Evolutionary conservation across 192 early-diverging fungal genomes (phyloP), one percentile per base, ranked within the genome.

Genomic region (Coemansia sp.): DNA sequence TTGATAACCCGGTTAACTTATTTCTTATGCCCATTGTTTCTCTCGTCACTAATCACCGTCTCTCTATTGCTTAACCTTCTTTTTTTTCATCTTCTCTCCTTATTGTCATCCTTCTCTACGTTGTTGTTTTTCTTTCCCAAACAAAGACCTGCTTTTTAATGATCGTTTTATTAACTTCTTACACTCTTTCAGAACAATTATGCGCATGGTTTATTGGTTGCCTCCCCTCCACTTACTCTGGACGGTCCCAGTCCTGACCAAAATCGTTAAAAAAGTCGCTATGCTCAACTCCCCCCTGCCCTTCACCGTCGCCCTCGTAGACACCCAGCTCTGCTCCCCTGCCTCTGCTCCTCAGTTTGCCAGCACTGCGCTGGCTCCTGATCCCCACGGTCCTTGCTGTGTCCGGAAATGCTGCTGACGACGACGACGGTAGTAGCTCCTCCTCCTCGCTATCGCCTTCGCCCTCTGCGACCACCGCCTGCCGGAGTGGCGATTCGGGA

Each of bases 231-330:
- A 32, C 32, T 56, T 63, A 77, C 41, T 64, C 18, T 1, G 61
- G 37, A n/a, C 18, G 51, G 8, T 61, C 51, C 80, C 80, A 82
- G 61, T 68, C 39, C 45, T 71, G 43, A 11, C 68, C 71, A 77
- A 82, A 82, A 47, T 42, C 51, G 22, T 74, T 69, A 42, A 66
- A 68, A 48, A 74, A 77, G 66, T 71, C 68, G 1, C 36, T 46
- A 63, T 82, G 74, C 11, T 68, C 69, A 9, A 77, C 56, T 11
- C 57, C 70, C 12, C 60, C 46, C 7, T 32, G n/a, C 56, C 76
- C 78, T 41, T 73, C 73, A 0, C 36, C 3, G 22, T 37, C 66
- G 41, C 48, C 15, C n/a, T 19, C 39, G 16, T 19, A 59, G n/a
- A 9, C 57, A 0, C 7, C 36, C 1, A 11, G 26, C 51, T 19